A percentile compares a stretch with the other conserved stretches of the same genome.
These are phyloP conservation scores for Aspergillus spinulosporus DNA, from an alignment of 2,329 filamentous ascomycete genomes.

Conservation along the genomic window DNA sequence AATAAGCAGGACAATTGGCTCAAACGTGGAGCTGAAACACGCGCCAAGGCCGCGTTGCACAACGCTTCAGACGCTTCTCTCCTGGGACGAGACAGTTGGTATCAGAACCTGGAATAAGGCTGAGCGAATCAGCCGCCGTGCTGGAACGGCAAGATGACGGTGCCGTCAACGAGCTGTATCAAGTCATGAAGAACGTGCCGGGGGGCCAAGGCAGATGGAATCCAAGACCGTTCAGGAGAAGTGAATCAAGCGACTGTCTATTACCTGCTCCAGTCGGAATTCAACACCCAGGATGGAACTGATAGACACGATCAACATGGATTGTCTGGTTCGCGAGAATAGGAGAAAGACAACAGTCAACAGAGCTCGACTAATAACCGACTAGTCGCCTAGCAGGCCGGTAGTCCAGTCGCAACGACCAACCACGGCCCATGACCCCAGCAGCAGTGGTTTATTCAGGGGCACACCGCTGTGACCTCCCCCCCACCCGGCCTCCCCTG, in stretches of 20 bases:
- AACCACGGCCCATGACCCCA: slow-evolving; percentile 16
- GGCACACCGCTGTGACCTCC: slow-evolving; percentile 15
- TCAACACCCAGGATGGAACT: slow-evolving; percentile 4
- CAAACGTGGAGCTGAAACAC: slow-evolving; percentile 20
- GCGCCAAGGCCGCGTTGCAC: slow-evolving; percentile 16
- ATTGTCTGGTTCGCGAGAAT: slow-evolving; percentile 8
- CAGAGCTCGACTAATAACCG: slow-evolving; percentile 10
- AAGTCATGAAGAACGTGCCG: neutral
- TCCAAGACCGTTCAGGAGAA: slow-evolving; percentile 1
- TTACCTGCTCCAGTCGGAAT: neutral
- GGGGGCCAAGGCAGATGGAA: neutral
- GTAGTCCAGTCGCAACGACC: slow-evolving; percentile 16
- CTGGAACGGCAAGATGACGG: neutral
- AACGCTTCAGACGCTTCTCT: slow-evolving; percentile 20
- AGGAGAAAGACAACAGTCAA: slow-evolving; percentile 12
- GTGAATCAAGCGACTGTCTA: neutral
- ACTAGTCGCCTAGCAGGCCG: slow-evolving; percentile 14
- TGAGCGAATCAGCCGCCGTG: neutral
- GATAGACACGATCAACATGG: slow-evolving; percentile 18
- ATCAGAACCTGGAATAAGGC: neutral
- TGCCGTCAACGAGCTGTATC: neutral
- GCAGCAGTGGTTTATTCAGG: slow-evolving; percentile 4
- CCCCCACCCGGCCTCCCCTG: slow-evolving; percentile 23
- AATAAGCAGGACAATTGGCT: slow-evolving; percentile 10
- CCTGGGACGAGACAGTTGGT: slow-evolving; percentile 12